phyloP scores from a whole-genome alignment of 306 rosid species.

The Biancaea sappan region DNA sequence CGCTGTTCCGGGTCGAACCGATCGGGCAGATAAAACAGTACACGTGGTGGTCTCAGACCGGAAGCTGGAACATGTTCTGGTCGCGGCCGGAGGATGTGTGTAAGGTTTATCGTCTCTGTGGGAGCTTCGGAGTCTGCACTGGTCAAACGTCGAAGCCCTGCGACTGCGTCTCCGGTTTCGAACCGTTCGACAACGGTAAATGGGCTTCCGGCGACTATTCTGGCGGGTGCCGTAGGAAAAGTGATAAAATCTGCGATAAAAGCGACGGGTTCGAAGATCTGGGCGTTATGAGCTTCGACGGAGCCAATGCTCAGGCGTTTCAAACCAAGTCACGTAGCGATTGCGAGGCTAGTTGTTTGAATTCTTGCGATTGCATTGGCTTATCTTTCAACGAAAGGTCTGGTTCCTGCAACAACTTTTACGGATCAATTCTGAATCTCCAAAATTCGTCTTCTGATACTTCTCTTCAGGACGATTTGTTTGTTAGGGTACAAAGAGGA shows the following conservation, averaged over 20 bases:
- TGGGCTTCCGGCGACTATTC: slow-evolving; percentile 63
- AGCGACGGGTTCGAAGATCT: slow-evolving; percentile 49
- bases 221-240: slow-evolving; percentile 48
- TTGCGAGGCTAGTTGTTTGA: slow-evolving; percentile 55
- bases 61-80: slow-evolving; percentile 77
- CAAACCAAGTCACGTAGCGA: slow-evolving; percentile 11
- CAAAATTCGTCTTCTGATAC: slow-evolving; percentile 43
- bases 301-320: slow-evolving; percentile 21
- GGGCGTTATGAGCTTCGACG: slow-evolving; percentile 39
- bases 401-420: slow-evolving; percentile 45
- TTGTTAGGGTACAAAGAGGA: slow-evolving; percentile 48
- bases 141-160: slow-evolving; percentile 33
- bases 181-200: slow-evolving; percentile 39
- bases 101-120: slow-evolving; percentile 57
- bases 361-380: slow-evolving; percentile 59
- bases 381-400: slow-evolving; percentile 33
- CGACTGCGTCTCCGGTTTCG: slow-evolving; percentile 54
- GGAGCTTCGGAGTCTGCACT: slow-evolving; percentile 61
- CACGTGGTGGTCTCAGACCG: slow-evolving; percentile 53
- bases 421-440: slow-evolving; percentile 58
- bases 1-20: slow-evolving; percentile 54
- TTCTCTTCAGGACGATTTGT: slow-evolving; percentile 23
- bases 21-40: slow-evolving; percentile 67
- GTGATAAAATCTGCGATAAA: slow-evolving; percentile 25
- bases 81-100: slow-evolving; percentile 48